Evolutionary conservation across 106 monocot genomes (phyloP).

Genomic region (Phalaenopsis equestris): DNA sequence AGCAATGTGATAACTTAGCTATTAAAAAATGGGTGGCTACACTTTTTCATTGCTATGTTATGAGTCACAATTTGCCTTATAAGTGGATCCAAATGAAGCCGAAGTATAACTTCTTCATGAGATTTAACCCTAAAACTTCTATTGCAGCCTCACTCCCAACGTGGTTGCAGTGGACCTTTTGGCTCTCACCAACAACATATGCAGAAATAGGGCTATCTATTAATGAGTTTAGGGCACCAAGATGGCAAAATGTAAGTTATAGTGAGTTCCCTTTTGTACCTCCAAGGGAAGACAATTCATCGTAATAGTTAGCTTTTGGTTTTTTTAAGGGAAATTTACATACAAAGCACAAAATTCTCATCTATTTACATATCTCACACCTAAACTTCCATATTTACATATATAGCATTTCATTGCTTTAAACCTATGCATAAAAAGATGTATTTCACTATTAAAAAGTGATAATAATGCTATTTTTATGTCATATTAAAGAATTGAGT

Average conservation of each 20-base stretch:
- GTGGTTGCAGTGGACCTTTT: slow-evolving; percentile 17
- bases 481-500: too few species aligned
- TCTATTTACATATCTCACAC: too few species aligned
- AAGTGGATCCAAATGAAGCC: too few species aligned
- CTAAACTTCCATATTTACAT: too few species aligned
- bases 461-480: too few species aligned
- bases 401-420: too few species aligned
- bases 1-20: not conserved
- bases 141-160: slow-evolving; percentile 14
- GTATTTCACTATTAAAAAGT: too few species aligned
- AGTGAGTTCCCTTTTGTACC: not conserved
- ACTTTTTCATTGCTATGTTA: too few species aligned
- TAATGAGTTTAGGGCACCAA: slow-evolving; percentile 19
- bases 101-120: not conserved
- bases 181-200: slow-evolving; percentile 19
- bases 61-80: too few species aligned
- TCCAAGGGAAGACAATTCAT: not conserved
- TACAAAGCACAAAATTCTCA: too few species aligned
- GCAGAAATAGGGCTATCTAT: slow-evolving; percentile 18
- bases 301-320: not conserved
- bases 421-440: too few species aligned
- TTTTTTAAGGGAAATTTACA: not conserved
- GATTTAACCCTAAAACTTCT: not conserved
- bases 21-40: not conserved
- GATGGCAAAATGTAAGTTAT: slow-evolving; percentile 19